phyloP scores from a whole-genome alignment of 805 yeast species.

The Metschnikowia gelsemii region DNA sequence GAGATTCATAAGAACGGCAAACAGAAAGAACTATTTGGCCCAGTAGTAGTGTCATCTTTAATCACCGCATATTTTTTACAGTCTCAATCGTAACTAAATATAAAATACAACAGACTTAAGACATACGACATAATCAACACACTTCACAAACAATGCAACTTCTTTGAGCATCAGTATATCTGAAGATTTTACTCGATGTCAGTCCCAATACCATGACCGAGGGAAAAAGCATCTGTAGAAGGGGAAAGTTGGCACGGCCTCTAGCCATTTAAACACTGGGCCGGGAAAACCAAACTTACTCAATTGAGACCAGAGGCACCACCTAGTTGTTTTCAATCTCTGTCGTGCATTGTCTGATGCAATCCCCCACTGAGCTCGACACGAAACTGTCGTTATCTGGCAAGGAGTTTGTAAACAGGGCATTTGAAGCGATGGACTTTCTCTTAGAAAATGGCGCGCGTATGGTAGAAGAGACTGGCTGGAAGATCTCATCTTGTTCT shows the following conservation, averaged over 20 bases:
- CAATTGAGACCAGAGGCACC: no score
- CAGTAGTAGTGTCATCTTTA: conserved; percentile 12
- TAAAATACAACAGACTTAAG: conserved; percentile 9
- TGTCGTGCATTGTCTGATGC: conserved; percentile 39
- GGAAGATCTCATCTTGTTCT: conserved; percentile 16
- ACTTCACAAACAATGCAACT: neutral
- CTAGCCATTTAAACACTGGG: no score
- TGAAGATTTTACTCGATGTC: no score
- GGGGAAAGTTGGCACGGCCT: no score
- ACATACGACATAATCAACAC: no score
- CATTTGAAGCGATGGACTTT: conserved; percentile 19
- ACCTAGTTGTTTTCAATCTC: conserved; percentile 35
- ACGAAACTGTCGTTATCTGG: conserved; percentile 39
- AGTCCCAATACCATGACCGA: no score
- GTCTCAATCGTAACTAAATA: conserved; percentile 7
- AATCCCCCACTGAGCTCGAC: conserved; percentile 39
- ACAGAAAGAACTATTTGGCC: conserved; percentile 84
- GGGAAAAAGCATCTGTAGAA: no score
- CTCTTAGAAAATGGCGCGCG: conserved; percentile 13
- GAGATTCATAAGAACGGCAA: conserved; percentile 92
- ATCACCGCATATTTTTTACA: no score
- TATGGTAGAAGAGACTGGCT: conserved; percentile 8
- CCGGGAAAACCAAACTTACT: neutral
- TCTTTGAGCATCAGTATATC: no score
- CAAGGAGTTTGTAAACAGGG: conserved; percentile 9